phyloP scores from a whole-genome alignment of 163 green algal genomes.

The Prototheca wickerhamii region DNA sequence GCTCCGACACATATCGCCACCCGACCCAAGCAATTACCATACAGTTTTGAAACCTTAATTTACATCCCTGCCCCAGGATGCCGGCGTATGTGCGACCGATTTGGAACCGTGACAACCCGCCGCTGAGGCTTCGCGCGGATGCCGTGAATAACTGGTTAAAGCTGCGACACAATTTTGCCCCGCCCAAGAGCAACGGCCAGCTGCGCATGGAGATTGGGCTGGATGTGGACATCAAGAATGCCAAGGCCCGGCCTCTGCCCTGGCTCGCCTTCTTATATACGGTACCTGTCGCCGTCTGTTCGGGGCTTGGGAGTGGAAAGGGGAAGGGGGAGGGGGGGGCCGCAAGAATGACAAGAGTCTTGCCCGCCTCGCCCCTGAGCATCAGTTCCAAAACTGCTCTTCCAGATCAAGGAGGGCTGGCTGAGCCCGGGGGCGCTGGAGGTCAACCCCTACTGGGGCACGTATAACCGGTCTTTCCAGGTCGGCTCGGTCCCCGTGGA shows the following conservation, averaged over 20 bases:
- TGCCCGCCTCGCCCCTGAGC: background rate
- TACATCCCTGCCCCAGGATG: background rate
- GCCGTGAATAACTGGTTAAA: conserved; percentile 2
- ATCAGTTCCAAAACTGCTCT: background rate
- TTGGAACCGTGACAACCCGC: background rate
- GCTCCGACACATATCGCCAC: too few species aligned
- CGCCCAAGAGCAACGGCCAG: background rate
- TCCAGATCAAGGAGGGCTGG: background rate
- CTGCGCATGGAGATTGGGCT: conserved; percentile 8
- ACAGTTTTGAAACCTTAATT: too few species aligned
- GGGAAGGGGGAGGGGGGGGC: too few species aligned
- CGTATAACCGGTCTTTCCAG: background rate
- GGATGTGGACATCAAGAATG: conserved; percentile 1
- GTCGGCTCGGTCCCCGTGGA: conserved; percentile 3
- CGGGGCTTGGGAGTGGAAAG: background rate
- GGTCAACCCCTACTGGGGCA: conserved; percentile 1
- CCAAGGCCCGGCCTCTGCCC: background rate
- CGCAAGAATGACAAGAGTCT: too few species aligned
- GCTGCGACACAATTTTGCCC: conserved; percentile 8
- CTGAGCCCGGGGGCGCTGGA: background rate
- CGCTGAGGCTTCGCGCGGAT: background rate
- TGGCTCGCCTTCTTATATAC: background rate
- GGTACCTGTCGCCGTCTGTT: background rate
- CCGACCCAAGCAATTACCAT: too few species aligned
- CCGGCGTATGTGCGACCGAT: background rate